Conservation (phyloP, 495 filamentous ascomycete species). For the Penicillium alfredii region DNA sequence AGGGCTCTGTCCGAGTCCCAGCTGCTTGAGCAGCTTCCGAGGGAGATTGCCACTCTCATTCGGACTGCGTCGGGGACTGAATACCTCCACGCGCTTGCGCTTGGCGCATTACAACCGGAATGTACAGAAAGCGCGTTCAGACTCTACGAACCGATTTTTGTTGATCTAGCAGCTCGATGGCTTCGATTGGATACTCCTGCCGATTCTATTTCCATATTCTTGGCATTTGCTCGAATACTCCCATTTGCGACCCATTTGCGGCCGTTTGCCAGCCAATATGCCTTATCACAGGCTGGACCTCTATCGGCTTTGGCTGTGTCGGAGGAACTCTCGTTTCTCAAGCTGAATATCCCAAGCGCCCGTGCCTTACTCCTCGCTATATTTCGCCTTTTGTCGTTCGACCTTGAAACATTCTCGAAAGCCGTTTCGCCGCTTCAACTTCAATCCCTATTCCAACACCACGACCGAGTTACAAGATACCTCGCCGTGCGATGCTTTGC, state of each 20-base stretch:
- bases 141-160: conserved; percentile 63
- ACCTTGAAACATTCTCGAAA: conserved; percentile 56
- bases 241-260: conserved; percentile 69
- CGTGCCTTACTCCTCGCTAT: conserved; percentile 55
- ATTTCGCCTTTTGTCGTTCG: conserved; percentile 71
- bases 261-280: conserved; percentile 43
- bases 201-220: conserved; percentile 49
- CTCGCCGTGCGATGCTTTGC: conserved; percentile 75
- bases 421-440: conserved; percentile 59
- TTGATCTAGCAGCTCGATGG: conserved; percentile 78
- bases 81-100: conserved; percentile 65
- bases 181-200: conserved; percentile 39
- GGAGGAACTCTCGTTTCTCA: conserved; percentile 33
- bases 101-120: conserved; percentile 57
- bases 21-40: conserved; percentile 52
- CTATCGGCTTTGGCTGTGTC: conserved; percentile 35
- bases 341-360: conserved; percentile 31
- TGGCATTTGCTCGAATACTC: conserved; percentile 71
- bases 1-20: conserved; percentile 40
- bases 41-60: conserved; percentile 59
- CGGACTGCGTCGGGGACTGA: conserved; percentile 53
- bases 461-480: conserved; percentile 59
- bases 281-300: conserved; percentile 35
- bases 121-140: conserved; percentile 63
- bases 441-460: conserved; percentile 60